A percentile compares a stretch with the other conserved stretches of the same genome.
Conservation (phyloP, 1,284 basidiomycete species). For the Marasmius tenuissimus region DNA sequence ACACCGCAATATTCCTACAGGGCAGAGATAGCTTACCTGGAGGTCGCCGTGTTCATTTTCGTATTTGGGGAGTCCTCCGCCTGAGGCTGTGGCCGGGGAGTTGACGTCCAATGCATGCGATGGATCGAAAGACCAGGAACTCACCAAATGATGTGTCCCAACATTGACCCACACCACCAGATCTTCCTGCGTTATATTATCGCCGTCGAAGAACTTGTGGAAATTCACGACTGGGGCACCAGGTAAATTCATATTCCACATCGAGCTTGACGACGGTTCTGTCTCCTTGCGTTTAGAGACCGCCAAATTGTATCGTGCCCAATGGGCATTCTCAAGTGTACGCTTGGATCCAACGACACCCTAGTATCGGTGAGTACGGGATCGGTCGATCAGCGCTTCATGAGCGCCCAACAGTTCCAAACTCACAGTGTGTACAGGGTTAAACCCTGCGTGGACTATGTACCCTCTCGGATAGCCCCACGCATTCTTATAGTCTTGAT, state of each 20-base stretch:
- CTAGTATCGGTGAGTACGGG: slow-evolving; percentile 27
- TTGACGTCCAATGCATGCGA: neutral
- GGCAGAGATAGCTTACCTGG: slow-evolving; percentile 36
- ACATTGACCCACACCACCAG: slow-evolving; percentile 66
- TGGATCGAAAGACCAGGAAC: slow-evolving; percentile 9
- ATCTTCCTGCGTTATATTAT: slow-evolving; percentile 60
- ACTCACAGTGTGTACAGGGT: slow-evolving; percentile 49
- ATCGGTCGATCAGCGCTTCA: slow-evolving; percentile 2
- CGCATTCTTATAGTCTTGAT: slow-evolving; percentile 52
- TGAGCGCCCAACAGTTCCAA: slow-evolving; percentile 6
- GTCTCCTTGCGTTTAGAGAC: slow-evolving; percentile 59
- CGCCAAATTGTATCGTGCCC: slow-evolving; percentile 64
- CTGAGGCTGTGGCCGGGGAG: slow-evolving; percentile 40
- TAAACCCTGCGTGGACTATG: slow-evolving; percentile 54
- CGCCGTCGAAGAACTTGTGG: slow-evolving; percentile 63
- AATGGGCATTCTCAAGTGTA: slow-evolving; percentile 59
- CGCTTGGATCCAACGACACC: slow-evolving; percentile 59
- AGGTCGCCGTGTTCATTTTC: slow-evolving; percentile 57
- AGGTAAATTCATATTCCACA: slow-evolving; percentile 66
- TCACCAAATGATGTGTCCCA: slow-evolving; percentile 59
- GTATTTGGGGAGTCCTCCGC: slow-evolving; percentile 63
- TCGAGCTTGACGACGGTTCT: slow-evolving; percentile 53
- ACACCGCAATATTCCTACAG: neutral
- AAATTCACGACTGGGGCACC: slow-evolving; percentile 60
- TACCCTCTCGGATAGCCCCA: slow-evolving; percentile 62